Evolutionary conservation across 495 filamentous ascomycete genomes (phyloP), one percentile per base, ranked within the genome.

Genomic region (Penicillium ucsense): DNA sequence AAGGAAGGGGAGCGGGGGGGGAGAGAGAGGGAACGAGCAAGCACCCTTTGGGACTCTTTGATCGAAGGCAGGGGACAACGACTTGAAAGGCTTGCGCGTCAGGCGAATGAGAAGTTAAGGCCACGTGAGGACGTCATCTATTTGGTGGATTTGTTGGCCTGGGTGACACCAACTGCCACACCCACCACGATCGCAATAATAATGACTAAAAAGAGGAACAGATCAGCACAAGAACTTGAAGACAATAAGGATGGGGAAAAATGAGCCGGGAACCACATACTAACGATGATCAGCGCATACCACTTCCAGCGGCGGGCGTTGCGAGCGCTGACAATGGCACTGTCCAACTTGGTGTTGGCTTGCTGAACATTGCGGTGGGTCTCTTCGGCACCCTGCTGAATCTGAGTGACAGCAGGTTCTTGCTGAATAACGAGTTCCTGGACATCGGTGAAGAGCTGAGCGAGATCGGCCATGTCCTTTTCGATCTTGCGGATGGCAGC

Each of bases 301-400:
- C 92, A 98, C 86, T 97, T 98, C 89, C 94, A 96, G 71, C 82
- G 86, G 51, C 87, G 79, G 34, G 84, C 82, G 43, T 77, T 77
- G 56, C 81, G 70, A n/a, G 94, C 90, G 51, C 85, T 94, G 32
- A 71, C 70, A 41, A 94, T 83, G 10, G 90, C 94, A 11, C 74
- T 73, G 38, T 72, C 79, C 35, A 97, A 80, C 67, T 97, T 78
- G 45, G 77, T 75, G 59, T 90, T 94, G 44, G 81, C 94, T 55
- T 87, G 82, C 48, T 79, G 74, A 44, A 97, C 75, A 61, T 97
- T 85, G 38, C 78, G 76, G 42, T 81, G 76, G 9, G 88, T 82
- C 51, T 92, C 82, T 59, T 89, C 84, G 28, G 80, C 87, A 59
- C 86, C 85, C 60, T 81, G 76, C 64, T 92, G 85, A 59, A 96